Base-by-base conservation (phyloP, 768 basidiomycete species). In the Cytidiella melzeri region DNA sequence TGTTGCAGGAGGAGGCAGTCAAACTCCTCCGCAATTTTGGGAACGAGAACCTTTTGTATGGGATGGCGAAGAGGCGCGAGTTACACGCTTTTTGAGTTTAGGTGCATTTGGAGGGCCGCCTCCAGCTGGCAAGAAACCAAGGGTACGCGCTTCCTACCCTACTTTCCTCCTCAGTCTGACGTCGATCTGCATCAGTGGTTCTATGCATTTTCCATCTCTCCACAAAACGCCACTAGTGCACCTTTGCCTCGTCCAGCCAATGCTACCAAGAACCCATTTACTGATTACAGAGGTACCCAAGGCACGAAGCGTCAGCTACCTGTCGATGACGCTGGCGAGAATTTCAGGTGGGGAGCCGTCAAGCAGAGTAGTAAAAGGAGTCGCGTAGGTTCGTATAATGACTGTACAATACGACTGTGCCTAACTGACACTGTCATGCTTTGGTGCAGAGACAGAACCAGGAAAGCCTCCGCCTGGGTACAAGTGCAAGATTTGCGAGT, bases 21-120 rank as follows among this genome's bases (percentile, higher is more conserved):
- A 44, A 36, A 20, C 27, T 5, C 76, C 79, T 12, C 75, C 87
- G 0, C 76, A 75, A 46, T 99, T 96, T 64, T 98, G 94, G 93
- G 96, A 99, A 64, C 73, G 94, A 45, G 93, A 97, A 51, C 94
- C 96, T 1, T 95, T 84, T 62, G 64, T 77, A 3, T 97, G 93
- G 93, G 78, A 80, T 38, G 83, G 83, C 28, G 82, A 84, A 45
- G 69, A 70, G 23, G 76, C 73, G 18, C 77, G 90, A 26, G 69
- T 87, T 36, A 80, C 84, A 25, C 74, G 92, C 34, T 94, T 95
- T 55, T 76, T 99, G 39, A 84, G 87, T 52, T 72, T 99, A 6
- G 96, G 92, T 28, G 75, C 85, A n/a, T 89, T 97, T 62, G 92
- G 91, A 15, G 82, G 79, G 6, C 71, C 70, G 48, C 77, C 72